phyloP scores from a whole-genome alignment of 345 rosid species.

The Laguncularia racemosa region DNA sequence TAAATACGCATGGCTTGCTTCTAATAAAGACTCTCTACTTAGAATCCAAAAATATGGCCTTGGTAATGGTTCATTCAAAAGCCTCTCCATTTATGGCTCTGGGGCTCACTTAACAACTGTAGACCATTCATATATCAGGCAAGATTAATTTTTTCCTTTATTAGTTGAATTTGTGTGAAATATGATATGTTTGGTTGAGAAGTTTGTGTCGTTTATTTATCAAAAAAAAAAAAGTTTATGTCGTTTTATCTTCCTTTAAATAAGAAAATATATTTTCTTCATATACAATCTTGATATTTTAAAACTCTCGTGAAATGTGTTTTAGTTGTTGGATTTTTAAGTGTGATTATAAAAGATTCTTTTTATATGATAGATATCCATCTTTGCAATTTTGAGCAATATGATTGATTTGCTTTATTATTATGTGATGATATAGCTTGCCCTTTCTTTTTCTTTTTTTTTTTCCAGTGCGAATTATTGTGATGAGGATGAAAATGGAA shows the following conservation, averaged over 20 bases:
- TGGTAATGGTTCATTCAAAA: conserved; percentile 24
- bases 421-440: conserved; percentile 15
- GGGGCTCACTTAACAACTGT: conserved; percentile 31
- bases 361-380: too few species aligned
- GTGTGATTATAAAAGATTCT: too few species aligned
- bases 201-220: too few species aligned
- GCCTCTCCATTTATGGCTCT: conserved; percentile 19
- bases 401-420: background rate
- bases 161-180: background rate
- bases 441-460: too few species aligned
- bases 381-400: background rate
- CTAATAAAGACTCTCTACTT: conserved; percentile 15
- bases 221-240: too few species aligned
- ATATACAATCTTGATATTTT: background rate
- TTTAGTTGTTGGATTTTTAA: background rate
- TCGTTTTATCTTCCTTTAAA: too few species aligned
- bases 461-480: conserved; percentile 64
- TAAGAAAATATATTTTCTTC: background rate
- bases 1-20: conserved; percentile 39
- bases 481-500: conserved; percentile 87
- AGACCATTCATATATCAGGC: conserved; percentile 24
- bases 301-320: background rate
- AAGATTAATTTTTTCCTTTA: conserved; percentile 4
- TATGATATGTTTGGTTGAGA: background rate
- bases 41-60: conserved; percentile 24